phyloP scores from a whole-genome alignment of 345 rosid genomes.

The Cardamine occulta region DNA sequence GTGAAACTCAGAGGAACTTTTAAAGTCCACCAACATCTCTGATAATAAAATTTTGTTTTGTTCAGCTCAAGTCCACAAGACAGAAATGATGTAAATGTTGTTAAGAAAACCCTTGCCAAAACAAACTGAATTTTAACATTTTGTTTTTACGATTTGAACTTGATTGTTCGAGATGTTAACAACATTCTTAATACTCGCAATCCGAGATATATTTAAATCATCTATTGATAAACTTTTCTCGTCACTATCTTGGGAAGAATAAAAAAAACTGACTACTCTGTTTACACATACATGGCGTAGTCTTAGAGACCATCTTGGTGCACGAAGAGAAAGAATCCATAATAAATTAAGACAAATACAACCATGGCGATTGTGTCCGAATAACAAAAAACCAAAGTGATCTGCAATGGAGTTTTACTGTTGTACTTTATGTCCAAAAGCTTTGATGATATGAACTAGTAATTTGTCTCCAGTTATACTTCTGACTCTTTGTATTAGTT shows the following conservation, averaged over 20 bases:
- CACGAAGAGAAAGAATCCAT: background rate
- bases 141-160: too few relatives aligned
- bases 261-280: background rate
- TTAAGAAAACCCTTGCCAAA: too few relatives aligned
- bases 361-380: background rate
- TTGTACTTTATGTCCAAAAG: slow-evolving; percentile 57
- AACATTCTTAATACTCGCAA: too few relatives aligned
- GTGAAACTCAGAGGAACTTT: slow-evolving; percentile 11
- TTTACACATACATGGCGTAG: background rate
- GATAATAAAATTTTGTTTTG: background rate
- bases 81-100: background rate
- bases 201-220: background rate
- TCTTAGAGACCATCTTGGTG: background rate
- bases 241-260: background rate
- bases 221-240: background rate
- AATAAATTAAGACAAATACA: slow-evolving; percentile 1
- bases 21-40: background rate
- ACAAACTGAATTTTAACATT: too few relatives aligned
- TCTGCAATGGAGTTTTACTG: slow-evolving; percentile 28
- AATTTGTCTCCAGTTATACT: slow-evolving; percentile 69
- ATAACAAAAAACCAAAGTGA: slow-evolving; percentile 20
- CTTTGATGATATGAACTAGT: slow-evolving; percentile 67
- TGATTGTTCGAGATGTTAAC: too few relatives aligned
- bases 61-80: background rate
- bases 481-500: slow-evolving; percentile 63